phyloP scores from a whole-genome alignment of 352 stramenopile species.

The Globisporangium paddicum region DNA sequence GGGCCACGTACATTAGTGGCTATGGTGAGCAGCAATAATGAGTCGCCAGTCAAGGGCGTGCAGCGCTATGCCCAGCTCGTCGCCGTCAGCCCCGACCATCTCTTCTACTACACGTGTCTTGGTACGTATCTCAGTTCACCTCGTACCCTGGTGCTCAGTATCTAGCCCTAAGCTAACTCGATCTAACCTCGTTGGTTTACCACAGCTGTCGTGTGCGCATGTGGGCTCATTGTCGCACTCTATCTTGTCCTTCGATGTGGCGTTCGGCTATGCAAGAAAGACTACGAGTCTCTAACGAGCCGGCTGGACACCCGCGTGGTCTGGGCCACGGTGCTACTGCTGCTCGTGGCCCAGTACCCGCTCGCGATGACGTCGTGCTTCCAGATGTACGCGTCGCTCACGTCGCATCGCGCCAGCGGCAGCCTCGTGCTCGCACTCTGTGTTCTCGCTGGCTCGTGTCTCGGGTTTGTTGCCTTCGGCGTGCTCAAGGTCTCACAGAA shows the following conservation, averaged over 20 bases:
- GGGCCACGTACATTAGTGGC: neutral
- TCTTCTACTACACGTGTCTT: slow-evolving; percentile 50
- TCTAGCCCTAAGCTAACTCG: neutral
- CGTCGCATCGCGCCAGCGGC: slow-evolving; percentile 10
- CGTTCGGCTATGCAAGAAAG: slow-evolving; percentile 17
- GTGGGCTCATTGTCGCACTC: slow-evolving; percentile 21
- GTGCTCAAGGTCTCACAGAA: slow-evolving; percentile 37
- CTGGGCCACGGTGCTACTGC: slow-evolving; percentile 31
- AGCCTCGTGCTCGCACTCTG: slow-evolving; percentile 27
- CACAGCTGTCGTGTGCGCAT: slow-evolving; percentile 18
- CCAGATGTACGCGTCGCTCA: slow-evolving; percentile 32
- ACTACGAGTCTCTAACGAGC: slow-evolving; percentile 9
- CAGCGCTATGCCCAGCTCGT: slow-evolving; percentile 33
- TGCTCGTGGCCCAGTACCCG: slow-evolving; percentile 39
- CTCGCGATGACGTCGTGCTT: slow-evolving; percentile 44
- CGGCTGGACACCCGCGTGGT: slow-evolving; percentile 38
- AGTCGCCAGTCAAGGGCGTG: slow-evolving; percentile 18
- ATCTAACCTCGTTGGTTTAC: neutral
- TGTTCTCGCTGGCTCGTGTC: slow-evolving; percentile 21
- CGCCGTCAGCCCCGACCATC: slow-evolving; percentile 28
- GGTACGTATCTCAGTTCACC: slow-evolving; percentile 7
- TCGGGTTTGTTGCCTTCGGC: slow-evolving; percentile 32
- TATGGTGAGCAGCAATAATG: neutral
- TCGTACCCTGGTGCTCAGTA: neutral
- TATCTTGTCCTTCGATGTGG: slow-evolving; percentile 27